Conservation (phyloP, 208 protist species). For the Leishmania gerbilli region DNA sequence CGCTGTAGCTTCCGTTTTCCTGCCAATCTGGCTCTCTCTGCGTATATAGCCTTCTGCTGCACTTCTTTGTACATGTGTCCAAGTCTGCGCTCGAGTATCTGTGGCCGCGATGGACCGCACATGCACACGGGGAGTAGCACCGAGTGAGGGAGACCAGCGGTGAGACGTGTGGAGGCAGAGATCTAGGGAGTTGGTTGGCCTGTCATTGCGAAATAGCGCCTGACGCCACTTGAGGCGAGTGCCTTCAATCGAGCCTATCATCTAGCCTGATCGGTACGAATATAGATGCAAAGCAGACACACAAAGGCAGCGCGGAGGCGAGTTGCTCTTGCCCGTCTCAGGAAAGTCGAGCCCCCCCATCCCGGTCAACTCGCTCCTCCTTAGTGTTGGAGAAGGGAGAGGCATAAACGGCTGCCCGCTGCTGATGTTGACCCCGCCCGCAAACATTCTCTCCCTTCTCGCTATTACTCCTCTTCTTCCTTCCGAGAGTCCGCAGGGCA, state of each 20-base stretch:
- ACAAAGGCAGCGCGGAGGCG: not conserved
- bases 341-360: not conserved
- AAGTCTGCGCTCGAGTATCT: not conserved
- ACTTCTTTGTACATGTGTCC: not conserved
- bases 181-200: not conserved
- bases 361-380: not conserved
- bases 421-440: not conserved
- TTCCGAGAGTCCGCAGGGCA: not conserved
- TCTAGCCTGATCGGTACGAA: not conserved
- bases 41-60: not conserved
- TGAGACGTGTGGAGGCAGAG: not conserved
- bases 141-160: not conserved
- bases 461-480: not conserved
- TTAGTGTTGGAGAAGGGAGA: not conserved
- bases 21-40: not conserved
- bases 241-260: too few relatives aligned
- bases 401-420: not conserved
- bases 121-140: not conserved
- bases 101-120: not conserved
- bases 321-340: not conserved
- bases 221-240: not conserved
- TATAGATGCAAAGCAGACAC: not conserved
- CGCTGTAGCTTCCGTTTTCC: not conserved
- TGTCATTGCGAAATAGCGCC: not conserved
- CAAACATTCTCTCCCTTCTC: not conserved